Conservation (phyloP, 2,329 filamentous ascomycete genomes). For the Dactylellina drechsleri region DNA sequence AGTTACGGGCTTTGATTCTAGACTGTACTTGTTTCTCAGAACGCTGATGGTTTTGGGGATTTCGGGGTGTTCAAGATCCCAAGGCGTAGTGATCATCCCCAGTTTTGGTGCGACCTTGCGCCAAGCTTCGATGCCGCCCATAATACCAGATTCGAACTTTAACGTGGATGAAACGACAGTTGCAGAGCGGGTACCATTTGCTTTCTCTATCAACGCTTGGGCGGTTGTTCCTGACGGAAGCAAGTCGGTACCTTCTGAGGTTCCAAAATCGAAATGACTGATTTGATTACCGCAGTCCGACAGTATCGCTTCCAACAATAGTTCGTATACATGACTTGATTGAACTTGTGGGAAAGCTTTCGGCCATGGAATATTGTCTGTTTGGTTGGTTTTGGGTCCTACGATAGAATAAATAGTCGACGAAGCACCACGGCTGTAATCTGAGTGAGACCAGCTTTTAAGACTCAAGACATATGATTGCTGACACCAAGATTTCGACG, state of each 20-base stretch:
- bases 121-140: conserved; percentile 20
- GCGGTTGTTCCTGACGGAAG: background rate
- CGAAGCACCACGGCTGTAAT: background rate
- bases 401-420: background rate
- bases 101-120: conserved; percentile 7
- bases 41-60: conserved; percentile 9
- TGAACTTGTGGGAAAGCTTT: conserved; percentile 13
- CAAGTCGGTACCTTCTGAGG: conserved; percentile 1
- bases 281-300: background rate
- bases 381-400: conserved; percentile 9
- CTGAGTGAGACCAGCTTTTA: conserved; percentile 3
- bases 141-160: conserved; percentile 17
- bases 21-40: conserved; percentile 9
- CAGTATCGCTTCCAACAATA: background rate
- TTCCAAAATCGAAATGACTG: conserved; percentile 8
- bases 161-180: background rate
- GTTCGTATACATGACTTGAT: conserved; percentile 14
- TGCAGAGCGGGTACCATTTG: background rate
- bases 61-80: conserved; percentile 22
- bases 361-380: conserved; percentile 24
- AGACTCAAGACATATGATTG: conserved; percentile 18
- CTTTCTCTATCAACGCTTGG: background rate
- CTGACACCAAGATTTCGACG: conserved; percentile 10
- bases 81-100: conserved; percentile 21
- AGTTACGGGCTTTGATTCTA: conserved; percentile 4